Evolutionary conservation across 441 rosid species (phyloP).

Genomic region (Brassica balearica): DNA sequence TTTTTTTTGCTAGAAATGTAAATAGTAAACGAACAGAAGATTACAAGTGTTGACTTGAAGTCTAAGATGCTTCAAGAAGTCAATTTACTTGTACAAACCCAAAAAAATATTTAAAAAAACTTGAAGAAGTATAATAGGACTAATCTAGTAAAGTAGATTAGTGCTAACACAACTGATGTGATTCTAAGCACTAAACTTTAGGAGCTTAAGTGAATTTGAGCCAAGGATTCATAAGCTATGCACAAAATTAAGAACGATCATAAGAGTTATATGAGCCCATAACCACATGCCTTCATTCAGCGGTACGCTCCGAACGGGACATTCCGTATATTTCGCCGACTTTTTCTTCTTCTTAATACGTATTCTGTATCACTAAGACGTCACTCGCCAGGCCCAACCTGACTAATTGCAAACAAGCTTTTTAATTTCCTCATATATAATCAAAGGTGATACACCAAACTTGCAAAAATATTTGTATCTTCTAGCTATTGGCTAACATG

Average conservation of each 20-base stretch:
- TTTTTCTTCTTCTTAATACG: neutral
- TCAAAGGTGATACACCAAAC: neutral
- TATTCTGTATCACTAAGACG: neutral
- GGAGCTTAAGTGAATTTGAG: neutral
- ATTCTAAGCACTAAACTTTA: neutral
- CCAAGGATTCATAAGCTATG: neutral
- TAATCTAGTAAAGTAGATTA: neutral
- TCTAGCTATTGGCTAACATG: neutral
- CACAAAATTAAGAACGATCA: neutral
- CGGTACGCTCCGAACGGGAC: neutral
- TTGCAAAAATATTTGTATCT: neutral
- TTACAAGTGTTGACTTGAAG: neutral
- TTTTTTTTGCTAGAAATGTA: neutral
- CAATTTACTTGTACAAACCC: neutral
- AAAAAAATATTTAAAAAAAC: neutral
- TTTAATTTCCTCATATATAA: too few species aligned
- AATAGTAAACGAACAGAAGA: too few species aligned
- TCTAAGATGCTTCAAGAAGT: neutral
- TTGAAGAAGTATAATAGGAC: neutral
- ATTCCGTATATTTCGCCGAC: neutral
- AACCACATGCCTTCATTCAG: neutral
- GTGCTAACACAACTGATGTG: neutral
- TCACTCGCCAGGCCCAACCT: conserved; percentile 3
- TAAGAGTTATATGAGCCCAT: neutral
- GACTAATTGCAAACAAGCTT: neutral